Conservation (phyloP, 331 rosid genomes). For the Telfairia occidentalis region DNA sequence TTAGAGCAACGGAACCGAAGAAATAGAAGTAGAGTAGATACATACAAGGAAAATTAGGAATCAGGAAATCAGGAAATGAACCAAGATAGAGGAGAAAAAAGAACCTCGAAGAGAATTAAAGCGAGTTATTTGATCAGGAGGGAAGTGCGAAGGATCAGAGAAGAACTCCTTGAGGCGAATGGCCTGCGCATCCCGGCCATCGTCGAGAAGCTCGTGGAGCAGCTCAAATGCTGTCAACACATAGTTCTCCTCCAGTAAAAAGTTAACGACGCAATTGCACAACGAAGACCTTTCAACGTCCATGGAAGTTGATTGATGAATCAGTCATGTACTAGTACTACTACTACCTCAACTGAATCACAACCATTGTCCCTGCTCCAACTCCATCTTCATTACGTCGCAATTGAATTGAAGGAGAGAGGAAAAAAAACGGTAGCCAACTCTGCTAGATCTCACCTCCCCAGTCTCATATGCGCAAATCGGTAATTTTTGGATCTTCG, state of each 20-base stretch:
- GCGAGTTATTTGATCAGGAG: conserved; percentile 81
- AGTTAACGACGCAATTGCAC: conserved; percentile 95
- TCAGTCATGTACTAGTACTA: not conserved
- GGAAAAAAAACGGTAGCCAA: conserved; percentile 7
- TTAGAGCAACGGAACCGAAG: not conserved
- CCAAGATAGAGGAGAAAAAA: not conserved
- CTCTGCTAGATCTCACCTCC: conserved; percentile 19
- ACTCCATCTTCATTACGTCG: conserved; percentile 7
- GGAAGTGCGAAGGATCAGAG: conserved; percentile 66
- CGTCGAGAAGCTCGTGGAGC: conserved; percentile 97
- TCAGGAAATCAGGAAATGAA: not conserved
- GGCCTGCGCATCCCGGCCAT: conserved; percentile 77
- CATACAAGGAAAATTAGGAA: not conserved
- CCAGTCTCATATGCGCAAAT: not conserved
- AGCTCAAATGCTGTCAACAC: conserved; percentile 90
- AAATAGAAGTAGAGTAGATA: not conserved
- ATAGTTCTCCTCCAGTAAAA: conserved; percentile 85
- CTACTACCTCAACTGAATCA: not conserved
- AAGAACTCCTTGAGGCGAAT: conserved; percentile 83
- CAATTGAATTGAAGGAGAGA: conserved; percentile 28
- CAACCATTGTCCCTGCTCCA: conserved; percentile 23
- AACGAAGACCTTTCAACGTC: conserved; percentile 86
- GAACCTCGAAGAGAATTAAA: conserved; percentile 71
- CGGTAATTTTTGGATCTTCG: not conserved
- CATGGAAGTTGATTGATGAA: conserved; percentile 25